Evolutionary conservation across 1,139 yeast species (phyloP).

Genomic region (Diutina neorugosa): DNA sequence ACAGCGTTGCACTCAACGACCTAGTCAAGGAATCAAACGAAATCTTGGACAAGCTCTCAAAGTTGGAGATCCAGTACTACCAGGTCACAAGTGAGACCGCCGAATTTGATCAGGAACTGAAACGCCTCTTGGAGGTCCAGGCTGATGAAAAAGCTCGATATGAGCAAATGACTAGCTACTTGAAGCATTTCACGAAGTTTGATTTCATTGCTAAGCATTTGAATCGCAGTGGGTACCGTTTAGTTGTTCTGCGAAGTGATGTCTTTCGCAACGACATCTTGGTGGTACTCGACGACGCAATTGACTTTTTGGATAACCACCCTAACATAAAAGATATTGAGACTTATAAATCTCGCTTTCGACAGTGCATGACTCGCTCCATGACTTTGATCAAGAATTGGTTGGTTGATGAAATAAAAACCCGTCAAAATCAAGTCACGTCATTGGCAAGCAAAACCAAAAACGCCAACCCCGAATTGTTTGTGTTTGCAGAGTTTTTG

Average conservation of each 20-base stretch:
- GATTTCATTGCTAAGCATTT: constrained; percentile 59
- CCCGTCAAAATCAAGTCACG: constrained; percentile 2
- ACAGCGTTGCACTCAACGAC: constrained; percentile 19
- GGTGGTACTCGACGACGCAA: constrained; percentile 43
- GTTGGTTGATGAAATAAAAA: constrained; percentile 41
- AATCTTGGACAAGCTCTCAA: constrained; percentile 29
- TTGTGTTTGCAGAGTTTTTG: constrained; percentile 41
- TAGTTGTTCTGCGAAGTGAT: constrained; percentile 48
- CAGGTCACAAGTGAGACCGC: constrained; percentile 47
- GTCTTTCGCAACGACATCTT: constrained; percentile 30
- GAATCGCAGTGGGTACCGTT: constrained; percentile 49
- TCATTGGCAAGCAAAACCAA: neutral
- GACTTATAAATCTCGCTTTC: constrained; percentile 56
- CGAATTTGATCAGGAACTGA: constrained; percentile 51
- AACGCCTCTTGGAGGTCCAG: constrained; percentile 40
- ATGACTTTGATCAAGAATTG: constrained; percentile 65
- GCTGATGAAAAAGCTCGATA: constrained; percentile 30
- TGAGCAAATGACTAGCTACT: constrained; percentile 36
- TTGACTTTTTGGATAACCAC: constrained; percentile 22
- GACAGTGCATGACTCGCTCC: constrained; percentile 79
- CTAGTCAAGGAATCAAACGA: constrained; percentile 29
- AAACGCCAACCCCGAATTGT: constrained; percentile 6
- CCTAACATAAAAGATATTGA: constrained; percentile 59
- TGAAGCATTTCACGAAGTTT: constrained; percentile 55
- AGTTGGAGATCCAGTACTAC: constrained; percentile 37